Evolutionary conservation across 2,329 filamentous ascomycete species (phyloP), one percentile per base, ranked within the genome.

Genomic region (Alternaria atra): DNA sequence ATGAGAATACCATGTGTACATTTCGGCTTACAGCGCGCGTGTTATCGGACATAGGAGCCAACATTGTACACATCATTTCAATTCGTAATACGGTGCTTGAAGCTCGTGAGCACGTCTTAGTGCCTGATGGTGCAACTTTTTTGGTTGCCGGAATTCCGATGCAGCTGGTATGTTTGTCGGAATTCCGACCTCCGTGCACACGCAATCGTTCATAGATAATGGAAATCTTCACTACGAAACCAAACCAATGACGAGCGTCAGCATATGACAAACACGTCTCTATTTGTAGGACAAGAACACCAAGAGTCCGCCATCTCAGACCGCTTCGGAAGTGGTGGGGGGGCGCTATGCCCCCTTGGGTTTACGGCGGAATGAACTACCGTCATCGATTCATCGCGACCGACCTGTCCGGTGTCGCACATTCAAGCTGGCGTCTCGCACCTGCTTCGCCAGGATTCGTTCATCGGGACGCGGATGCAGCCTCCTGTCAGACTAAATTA

Each of bases 311-410:
- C 52, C 10, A 20, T 13, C 52, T 12, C 39, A 46, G 9, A 5
- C 32, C 27, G 27, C 25, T 55, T 40, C 44, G 25, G 52, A 50
- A 43, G 44, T 35, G 37, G 44, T 47, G 52, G 47, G 51, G 51
- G 17, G 20, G 27, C 47, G 34, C 58, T 58, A 52, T 40, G 23
- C 54, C 58, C 29, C 6, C 12, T 57, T 23, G 15, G 23, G 58
- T 23, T 29, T 29, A 47, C 50, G 15, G 52, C 27, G 27, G 37
- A 44, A 57, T 46, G 37, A 12, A 46, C 32, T 50, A 57, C 57
- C 52, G 57, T 53, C 60, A 63, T 63, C 58, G 60, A 60, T 63
- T 20, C 8, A 27, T 34, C 13, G 39, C 47, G 30, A 50, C 8
- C 15, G 27, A 30, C 55, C 55, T 59, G 55, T 55, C 44, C 25